Percentiles rank a stretch among this genome's conserved stretches.
Evolutionary conservation across 2,329 filamentous ascomycete species (phyloP).

Genomic region (Graphiopsis chlorocephala): DNA sequence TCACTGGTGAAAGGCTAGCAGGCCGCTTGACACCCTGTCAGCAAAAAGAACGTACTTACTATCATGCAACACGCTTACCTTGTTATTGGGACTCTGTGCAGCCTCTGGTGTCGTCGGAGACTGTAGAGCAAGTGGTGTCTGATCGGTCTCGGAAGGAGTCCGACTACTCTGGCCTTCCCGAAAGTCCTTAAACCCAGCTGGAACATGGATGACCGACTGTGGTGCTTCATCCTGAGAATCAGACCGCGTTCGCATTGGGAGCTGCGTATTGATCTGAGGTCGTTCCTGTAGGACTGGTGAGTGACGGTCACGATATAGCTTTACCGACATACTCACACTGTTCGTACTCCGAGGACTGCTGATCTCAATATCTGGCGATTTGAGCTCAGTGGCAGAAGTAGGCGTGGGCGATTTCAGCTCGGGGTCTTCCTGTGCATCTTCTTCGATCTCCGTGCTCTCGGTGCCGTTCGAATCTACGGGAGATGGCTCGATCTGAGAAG

Average conservation of each 20-base stretch:
- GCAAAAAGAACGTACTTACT: neutral
- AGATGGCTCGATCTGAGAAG: constrained; percentile 70
- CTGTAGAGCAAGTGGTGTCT: constrained; percentile 28
- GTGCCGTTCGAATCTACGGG: constrained; percentile 84
- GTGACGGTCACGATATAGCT: constrained; percentile 10
- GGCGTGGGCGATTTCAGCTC: constrained; percentile 31
- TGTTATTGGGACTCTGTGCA: constrained; percentile 29
- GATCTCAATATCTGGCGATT: constrained; percentile 34
- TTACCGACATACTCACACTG: constrained; percentile 27
- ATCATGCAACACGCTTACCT: constrained; percentile 21
- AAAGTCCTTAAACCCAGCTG: constrained; percentile 76
- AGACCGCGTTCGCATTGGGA: constrained; percentile 44
- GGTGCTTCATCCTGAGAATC: constrained; percentile 68
- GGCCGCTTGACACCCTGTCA: constrained; percentile 33
- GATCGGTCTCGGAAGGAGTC: constrained; percentile 17
- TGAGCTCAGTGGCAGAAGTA: constrained; percentile 20
- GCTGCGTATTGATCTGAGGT: constrained; percentile 46
- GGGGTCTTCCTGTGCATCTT: constrained; percentile 65
- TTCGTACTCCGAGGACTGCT: constrained; percentile 32
- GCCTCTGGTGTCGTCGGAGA: constrained; percentile 37
- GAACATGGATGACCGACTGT: constrained; percentile 87
- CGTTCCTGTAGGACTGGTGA: constrained; percentile 27
- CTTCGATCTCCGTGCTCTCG: constrained; percentile 79
- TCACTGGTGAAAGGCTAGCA: constrained; percentile 61
- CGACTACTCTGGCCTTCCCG: constrained; percentile 3